Conservation (phyloP, 129 eudicot genomes). For the Flaveria ramosissima region DNA sequence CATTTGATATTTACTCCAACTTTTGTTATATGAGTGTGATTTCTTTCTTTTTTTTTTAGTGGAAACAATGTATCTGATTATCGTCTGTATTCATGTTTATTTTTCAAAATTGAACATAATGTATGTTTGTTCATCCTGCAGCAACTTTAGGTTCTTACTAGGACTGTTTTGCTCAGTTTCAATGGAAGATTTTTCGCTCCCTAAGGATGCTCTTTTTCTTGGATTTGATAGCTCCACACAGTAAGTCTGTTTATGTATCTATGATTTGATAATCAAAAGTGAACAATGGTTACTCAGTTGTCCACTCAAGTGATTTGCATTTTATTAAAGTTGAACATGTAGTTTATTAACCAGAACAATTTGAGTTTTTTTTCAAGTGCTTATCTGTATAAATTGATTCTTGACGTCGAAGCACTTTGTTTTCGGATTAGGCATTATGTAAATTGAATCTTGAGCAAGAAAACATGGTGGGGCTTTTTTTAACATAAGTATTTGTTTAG, state of each 20-base stretch:
- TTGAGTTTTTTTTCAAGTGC: neutral
- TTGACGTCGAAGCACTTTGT: neutral
- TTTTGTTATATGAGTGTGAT: neutral
- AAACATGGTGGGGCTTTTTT: neutral
- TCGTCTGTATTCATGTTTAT: too few species aligned
- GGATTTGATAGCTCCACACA: conserved; percentile 89
- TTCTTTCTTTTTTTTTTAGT: neutral
- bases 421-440: neutral
- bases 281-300: conserved; percentile 1
- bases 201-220: conserved; percentile 72
- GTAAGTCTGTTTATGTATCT: conserved; percentile 38
- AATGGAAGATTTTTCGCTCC: conserved; percentile 66
- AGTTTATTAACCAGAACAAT: neutral
- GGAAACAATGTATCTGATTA: neutral
- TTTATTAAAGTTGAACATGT: neutral
- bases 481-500: too few species aligned
- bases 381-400: neutral
- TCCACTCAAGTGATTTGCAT: conserved; percentile 8
- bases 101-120: neutral
- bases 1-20: neutral
- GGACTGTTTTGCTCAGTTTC: conserved; percentile 12
- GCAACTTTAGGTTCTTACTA: conserved; percentile 5
- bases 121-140: neutral
- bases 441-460: conserved; percentile 1
- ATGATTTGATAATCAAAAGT: conserved; percentile 4